Evolutionary conservation across 108 stramenopile genomes (phyloP).

Genomic region (Cylindrotheca fusiformis): DNA sequence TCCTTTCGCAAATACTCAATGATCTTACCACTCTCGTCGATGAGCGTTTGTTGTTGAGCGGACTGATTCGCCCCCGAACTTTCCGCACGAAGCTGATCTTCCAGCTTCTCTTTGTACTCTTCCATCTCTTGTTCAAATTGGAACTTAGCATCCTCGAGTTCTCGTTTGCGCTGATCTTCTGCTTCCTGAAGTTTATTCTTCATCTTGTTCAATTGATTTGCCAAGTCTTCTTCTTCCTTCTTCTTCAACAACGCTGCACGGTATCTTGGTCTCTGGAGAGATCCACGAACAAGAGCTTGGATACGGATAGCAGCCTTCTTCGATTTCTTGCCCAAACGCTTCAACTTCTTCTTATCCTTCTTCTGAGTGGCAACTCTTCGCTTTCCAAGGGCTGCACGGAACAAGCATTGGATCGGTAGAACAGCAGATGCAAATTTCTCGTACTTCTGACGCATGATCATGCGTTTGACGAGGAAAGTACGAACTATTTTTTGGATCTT

Average conservation of each 20-base stretch:
- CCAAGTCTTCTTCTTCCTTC: constrained; percentile 61
- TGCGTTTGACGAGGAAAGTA: constrained; percentile 22
- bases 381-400: constrained; percentile 20
- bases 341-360: constrained; percentile 42
- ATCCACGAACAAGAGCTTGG: constrained; percentile 69
- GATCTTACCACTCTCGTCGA: constrained; percentile 66
- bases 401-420: constrained; percentile 30
- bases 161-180: constrained; percentile 47
- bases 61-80: constrained; percentile 28
- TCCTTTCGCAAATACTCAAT: constrained; percentile 64
- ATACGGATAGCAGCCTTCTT: constrained; percentile 57
- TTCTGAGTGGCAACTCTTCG: constrained; percentile 15
- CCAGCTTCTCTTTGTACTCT: constrained; percentile 42
- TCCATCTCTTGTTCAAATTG: constrained; percentile 54
- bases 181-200: constrained; percentile 55
- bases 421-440: constrained; percentile 20
- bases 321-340: constrained; percentile 40
- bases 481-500: constrained; percentile 33
- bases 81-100: constrained; percentile 27
- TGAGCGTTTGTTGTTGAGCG: constrained; percentile 52
- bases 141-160: constrained; percentile 47
- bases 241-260: constrained; percentile 29
- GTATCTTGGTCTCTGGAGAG: constrained; percentile 59
- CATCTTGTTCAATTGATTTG: constrained; percentile 62
- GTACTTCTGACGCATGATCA: constrained; percentile 31